Evolutionary conservation across 1,284 basidiomycete genomes (phyloP), one percentile per base, ranked within the genome.

Genomic region (Austroboletus novae-zelandiae): DNA sequence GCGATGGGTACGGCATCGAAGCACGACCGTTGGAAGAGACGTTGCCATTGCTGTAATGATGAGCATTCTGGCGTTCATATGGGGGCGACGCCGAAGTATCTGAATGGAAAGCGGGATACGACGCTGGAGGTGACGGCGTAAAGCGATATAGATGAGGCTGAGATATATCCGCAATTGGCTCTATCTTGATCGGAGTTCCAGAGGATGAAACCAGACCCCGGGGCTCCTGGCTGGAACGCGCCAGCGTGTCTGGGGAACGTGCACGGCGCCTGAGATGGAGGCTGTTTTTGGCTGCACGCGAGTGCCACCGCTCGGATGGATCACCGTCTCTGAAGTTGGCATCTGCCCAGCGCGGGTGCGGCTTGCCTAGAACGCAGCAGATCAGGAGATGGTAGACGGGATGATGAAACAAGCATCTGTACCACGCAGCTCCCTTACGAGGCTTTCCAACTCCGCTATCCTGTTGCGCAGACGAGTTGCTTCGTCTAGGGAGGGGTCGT

Each of bases 401-500:
- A 27, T 2, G 34, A 47, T 55, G 58, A 54, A 59, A 59, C 45
- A 46, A 34, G 25, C 14, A 18, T 40, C 61, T 76, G 53, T 71
- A 84, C 86, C 87, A 64, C 86, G 78, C 27, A 91, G 74, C 66
- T 93, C 91, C 50, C 91, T 79, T 34, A 94, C 90, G 23, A 94
- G 80, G 59, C 86, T 89, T 72, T 95, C 92, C 45, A 95, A 80
- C 70, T 95, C 92, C 40, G 91, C 91, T 57, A 95, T 91, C 35
- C 92, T 78, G 60, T 89, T 86, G 49, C 90, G 79, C 47, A 94
- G 75, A 51, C 89, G 83, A 34, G 89, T 92, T 48, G 79, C 84
- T 70, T 95, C 92, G 61, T 91, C 87, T 29, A 91, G 69, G 43
- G 86, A 82, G 13, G 90, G 89, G 70, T 93, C 89, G 64, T 92